Conservation (phyloP, 441 rosid species). For the Rhodomyrtus psidioides region DNA sequence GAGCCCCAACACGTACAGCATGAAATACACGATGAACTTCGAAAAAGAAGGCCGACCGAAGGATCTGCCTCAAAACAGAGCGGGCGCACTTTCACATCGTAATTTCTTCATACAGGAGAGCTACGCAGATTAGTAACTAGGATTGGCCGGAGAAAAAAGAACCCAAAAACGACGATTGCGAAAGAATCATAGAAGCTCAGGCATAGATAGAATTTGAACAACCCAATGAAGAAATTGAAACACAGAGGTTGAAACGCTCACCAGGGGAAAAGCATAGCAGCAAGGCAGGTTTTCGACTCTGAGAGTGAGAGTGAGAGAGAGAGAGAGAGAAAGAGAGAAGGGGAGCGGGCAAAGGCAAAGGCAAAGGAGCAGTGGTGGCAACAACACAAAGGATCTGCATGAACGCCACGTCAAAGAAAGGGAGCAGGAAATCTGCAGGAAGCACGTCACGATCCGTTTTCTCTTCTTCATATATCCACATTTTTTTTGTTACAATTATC, state of each 20-base stretch:
- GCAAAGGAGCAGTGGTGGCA: not conserved
- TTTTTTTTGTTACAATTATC: not conserved
- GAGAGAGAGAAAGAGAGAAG: not conserved
- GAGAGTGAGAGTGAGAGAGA: not conserved
- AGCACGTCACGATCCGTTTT: not conserved
- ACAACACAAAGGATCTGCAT: not conserved
- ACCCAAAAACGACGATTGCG: not conserved
- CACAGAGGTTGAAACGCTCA: slow-evolving; percentile 6
- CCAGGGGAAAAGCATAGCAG: not conserved
- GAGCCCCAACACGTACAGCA: not conserved
- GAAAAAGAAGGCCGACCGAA: not conserved
- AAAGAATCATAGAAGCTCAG: not conserved
- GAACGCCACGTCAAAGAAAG: not conserved
- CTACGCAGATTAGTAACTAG: not conserved
- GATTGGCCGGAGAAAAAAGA: not conserved
- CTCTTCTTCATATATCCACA: not conserved
- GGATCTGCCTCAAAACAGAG: not conserved
- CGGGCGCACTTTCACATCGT: not conserved
- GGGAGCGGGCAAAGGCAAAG: slow-evolving; percentile 16
- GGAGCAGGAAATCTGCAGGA: not conserved
- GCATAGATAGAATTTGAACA: not conserved
- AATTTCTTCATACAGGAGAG: not conserved
- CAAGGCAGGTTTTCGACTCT: not conserved
- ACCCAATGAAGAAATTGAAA: not conserved
- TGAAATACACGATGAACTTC: not conserved